These are phyloP conservation scores for Neurospora tetrasperma DNA, from an alignment of 495 filamentous ascomycete species.

Conservation along the genomic window DNA sequence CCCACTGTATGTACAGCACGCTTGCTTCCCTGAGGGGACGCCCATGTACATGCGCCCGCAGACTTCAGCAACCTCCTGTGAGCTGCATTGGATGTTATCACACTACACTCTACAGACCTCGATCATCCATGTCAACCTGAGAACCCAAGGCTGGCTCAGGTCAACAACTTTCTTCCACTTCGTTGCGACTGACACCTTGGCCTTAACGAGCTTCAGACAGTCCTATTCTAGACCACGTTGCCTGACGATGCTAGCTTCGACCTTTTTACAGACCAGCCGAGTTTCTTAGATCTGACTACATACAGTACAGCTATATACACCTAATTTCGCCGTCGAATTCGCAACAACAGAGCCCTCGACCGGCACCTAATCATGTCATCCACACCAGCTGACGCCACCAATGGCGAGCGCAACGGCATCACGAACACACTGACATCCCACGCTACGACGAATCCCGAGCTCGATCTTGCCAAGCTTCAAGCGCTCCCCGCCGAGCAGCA, in stretches of 20 bases:
- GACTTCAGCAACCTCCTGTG: not conserved
- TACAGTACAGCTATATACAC: not conserved
- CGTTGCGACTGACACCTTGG: not conserved
- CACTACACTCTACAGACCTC: not conserved
- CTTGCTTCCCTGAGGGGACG: not conserved
- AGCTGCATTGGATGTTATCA: not conserved
- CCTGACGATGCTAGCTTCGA: not conserved
- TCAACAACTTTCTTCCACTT: not conserved
- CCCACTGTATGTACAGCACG: not conserved
- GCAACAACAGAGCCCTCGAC: not conserved
- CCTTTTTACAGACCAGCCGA: not conserved
- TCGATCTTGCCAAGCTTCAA: constrained; percentile 82
- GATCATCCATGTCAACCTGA: not conserved
- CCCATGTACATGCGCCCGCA: not conserved
- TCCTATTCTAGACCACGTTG: not conserved
- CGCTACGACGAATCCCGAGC: constrained; percentile 45
- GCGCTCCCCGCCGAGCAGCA: constrained; percentile 90
- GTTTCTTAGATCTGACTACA: not conserved
- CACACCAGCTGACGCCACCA: constrained; percentile 8
- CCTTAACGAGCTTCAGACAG: not conserved
- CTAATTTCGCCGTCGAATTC: not conserved
- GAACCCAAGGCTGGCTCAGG: not conserved
- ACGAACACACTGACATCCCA: constrained; percentile 17
- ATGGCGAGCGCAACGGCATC: constrained; percentile 14
- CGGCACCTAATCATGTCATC: constrained; percentile 7